Evolutionary conservation across 768 basidiomycete species (phyloP), one percentile per base, ranked within the genome.

Genomic region (Tylopilus vinaceipallidus): DNA sequence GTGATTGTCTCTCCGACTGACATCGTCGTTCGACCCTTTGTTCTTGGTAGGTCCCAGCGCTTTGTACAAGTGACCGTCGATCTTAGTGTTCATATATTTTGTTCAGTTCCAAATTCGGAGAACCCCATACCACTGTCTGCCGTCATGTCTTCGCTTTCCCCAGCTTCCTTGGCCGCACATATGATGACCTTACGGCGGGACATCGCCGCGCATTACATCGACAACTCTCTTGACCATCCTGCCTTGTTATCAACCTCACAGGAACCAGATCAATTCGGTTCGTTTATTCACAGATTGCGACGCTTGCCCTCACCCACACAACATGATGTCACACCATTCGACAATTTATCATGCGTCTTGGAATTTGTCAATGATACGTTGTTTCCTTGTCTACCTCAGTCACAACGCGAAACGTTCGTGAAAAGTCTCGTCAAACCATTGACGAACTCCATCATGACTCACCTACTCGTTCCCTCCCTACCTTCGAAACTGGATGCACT

Each of bases 141-240:
- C 20, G 69, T 89, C 24, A 63, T 91, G 17, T 71, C 77, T 16
- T 84, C 87, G 13, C 71, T 90, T 12, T 78, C 83, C 14, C 49
- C 76, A 13, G 44, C 73, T 12, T 77, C 83, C 3, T 66, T 91
- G 35, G 71, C 79, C 16, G 69, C 73, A 34, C 79, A 82, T 54
- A 70, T 91, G 37, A 62, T 77, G 6, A 80, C 75, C 39, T 69
- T 91, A 20, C 80, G 86, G 33, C 80, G 89, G 44, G 85, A 90
- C 60, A 58, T 91, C 19, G 71, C 73, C 16, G 57, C 73, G 2
- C 71, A 82, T 57, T 86, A 81, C 61, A 73, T 91, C 46, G 82
- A 86, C 35, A 64, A 71, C 50, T 59, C 82, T 34, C 73, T 88
- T 44, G 75, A 71, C 29, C 80, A 83, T 58, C 77, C 83, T 0